Conservation (phyloP, 441 rosid genomes). For the Arabidopsis hybrid region DNA sequence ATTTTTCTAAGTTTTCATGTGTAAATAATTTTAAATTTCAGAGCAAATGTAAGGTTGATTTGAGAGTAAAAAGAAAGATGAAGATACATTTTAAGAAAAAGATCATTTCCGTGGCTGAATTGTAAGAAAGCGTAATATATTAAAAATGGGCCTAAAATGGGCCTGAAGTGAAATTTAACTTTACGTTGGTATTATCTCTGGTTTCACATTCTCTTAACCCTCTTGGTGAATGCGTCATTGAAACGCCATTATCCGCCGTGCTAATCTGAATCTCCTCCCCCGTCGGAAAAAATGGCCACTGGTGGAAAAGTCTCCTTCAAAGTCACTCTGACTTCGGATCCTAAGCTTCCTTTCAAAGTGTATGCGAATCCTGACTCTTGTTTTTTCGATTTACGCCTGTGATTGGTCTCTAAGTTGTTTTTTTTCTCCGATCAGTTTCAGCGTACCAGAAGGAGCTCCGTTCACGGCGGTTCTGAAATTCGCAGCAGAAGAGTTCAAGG, state of each 20-base stretch:
- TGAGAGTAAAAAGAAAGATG: no score
- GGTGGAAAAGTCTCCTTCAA: slow-evolving; percentile 78
- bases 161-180: no score
- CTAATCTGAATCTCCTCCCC: slow-evolving; percentile 12
- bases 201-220: no score
- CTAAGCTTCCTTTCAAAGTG: slow-evolving; percentile 99
- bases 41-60: no score
- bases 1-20: no score
- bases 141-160: no score
- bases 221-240: slow-evolving; percentile 9
- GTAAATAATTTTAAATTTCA: no score
- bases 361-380: slow-evolving; percentile 29
- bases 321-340: slow-evolving; percentile 94
- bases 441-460: slow-evolving; percentile 96
- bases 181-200: no score
- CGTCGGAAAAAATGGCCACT: slow-evolving; percentile 49
- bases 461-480: slow-evolving; percentile 95
- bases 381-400: neutral
- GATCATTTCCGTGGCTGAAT: no score
- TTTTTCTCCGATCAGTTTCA: slow-evolving; percentile 60
- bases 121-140: no score
- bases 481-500: slow-evolving; percentile 97
- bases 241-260: slow-evolving; percentile 15
- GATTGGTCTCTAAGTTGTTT: slow-evolving; percentile 4
- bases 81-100: no score